Conservation (phyloP, 495 filamentous ascomycete genomes). For the Neurospora tetrasperma region DNA sequence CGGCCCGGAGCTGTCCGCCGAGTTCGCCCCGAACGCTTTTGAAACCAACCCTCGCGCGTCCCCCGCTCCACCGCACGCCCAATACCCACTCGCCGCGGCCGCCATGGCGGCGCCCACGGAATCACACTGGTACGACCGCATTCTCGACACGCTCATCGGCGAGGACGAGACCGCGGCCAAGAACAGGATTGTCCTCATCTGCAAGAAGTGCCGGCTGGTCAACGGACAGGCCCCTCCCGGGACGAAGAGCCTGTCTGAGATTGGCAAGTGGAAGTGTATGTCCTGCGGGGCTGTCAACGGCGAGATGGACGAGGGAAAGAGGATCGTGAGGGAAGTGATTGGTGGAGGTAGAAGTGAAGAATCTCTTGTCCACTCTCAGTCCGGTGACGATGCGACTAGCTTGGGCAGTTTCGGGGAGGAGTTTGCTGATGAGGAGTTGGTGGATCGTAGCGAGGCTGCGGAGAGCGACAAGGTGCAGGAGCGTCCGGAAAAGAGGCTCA, state of each 20-base stretch:
- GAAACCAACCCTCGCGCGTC: conserved; percentile 29
- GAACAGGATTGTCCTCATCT: conserved; percentile 86
- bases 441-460: neutral
- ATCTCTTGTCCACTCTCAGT: neutral
- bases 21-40: conserved; percentile 49
- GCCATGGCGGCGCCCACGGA: conserved; percentile 34
- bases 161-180: conserved; percentile 91
- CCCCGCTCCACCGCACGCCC: conserved; percentile 16
- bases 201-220: conserved; percentile 69
- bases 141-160: conserved; percentile 83
- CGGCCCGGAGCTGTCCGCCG: conserved; percentile 28
- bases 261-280: conserved; percentile 84
- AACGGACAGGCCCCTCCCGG: conserved; percentile 96
- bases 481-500: neutral
- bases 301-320: conserved; percentile 55
- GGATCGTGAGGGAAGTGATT: conserved; percentile 44
- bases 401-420: neutral
- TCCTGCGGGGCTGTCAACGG: conserved; percentile 81
- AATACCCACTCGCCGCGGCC: conserved; percentile 24
- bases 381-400: neutral
- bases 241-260: conserved; percentile 60
- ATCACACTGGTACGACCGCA: conserved; percentile 84
- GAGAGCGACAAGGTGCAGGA: neutral
- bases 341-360: conserved; percentile 7
- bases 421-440: neutral